Conservation (phyloP, 1,284 basidiomycete species). For the Fomitiporia mediterranea region DNA sequence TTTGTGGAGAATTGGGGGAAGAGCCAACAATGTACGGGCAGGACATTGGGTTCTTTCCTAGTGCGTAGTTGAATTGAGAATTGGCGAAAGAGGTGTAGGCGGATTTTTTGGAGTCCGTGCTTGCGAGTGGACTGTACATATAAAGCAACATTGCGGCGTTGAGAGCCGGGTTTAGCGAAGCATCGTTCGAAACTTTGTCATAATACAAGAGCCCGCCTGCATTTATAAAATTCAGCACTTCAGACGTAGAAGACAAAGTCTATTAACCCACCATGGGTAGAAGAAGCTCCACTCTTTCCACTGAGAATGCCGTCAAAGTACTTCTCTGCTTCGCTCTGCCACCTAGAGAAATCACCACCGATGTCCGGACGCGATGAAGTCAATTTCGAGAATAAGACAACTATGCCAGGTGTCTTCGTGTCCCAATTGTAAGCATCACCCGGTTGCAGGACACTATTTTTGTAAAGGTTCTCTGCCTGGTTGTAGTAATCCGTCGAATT, state of each 20-base stretch:
- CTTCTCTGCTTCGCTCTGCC: conserved; percentile 67
- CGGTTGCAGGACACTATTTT: conserved; percentile 50
- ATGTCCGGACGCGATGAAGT: conserved; percentile 46
- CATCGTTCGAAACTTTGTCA: conserved; percentile 71
- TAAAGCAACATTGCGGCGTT: conserved; percentile 81
- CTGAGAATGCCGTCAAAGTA: conserved; percentile 77
- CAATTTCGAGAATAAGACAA: conserved; percentile 70
- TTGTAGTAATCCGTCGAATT: conserved; percentile 57
- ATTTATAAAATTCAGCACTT: conserved; percentile 10
- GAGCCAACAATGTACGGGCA: conserved; percentile 79
- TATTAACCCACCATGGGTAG: conserved; percentile 44
- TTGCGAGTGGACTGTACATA: conserved; percentile 72
- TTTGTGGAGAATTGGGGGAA: conserved; percentile 85
- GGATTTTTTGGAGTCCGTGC: conserved; percentile 50
- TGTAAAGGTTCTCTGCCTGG: conserved; percentile 63
- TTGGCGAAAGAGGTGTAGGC: conserved; percentile 70
- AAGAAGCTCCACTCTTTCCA: conserved; percentile 44
- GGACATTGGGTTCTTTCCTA: conserved; percentile 87
- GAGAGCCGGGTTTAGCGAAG: conserved; percentile 80
- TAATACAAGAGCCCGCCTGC: conserved; percentile 78
- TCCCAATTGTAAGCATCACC: conserved; percentile 87
- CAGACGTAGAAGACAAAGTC: neutral
- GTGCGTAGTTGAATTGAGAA: conserved; percentile 72
- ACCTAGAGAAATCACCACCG: conserved; percentile 53
- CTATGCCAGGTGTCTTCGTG: conserved; percentile 69